Conservation (phyloP, 805 yeast species). For the Metschnikowia matae region DNA sequence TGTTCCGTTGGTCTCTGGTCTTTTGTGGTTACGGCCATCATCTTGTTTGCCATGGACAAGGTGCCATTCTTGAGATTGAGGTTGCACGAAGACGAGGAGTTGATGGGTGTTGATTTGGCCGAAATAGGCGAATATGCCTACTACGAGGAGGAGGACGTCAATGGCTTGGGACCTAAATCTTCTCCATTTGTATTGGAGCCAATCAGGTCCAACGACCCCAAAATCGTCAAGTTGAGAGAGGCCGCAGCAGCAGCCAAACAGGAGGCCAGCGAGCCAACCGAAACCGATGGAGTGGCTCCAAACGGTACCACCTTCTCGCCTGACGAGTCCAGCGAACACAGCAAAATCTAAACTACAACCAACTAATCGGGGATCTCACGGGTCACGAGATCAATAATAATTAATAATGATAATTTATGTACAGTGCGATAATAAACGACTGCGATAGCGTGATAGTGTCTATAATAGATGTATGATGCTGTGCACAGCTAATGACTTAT, state of each 20-base stretch:
- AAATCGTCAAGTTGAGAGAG: slow-evolving; percentile 31
- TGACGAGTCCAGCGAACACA: slow-evolving; percentile 12
- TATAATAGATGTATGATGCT: no score
- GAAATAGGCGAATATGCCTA: slow-evolving; percentile 90
- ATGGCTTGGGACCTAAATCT: slow-evolving; percentile 21
- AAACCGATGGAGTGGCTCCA: slow-evolving; percentile 13
- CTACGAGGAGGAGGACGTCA: slow-evolving; percentile 54
- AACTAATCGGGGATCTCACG: slow-evolving; percentile 2
- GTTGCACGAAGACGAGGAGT: slow-evolving; percentile 82
- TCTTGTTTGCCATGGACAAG: slow-evolving; percentile 63
- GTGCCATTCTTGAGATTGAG: slow-evolving; percentile 81
- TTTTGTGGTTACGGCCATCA: slow-evolving; percentile 63
- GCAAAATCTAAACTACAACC: slow-evolving; percentile 7
- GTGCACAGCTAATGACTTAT: no score
- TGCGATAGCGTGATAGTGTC: no score
- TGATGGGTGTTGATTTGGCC: slow-evolving; percentile 80
- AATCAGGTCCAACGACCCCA: slow-evolving; percentile 55
- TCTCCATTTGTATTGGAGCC: slow-evolving; percentile 69
- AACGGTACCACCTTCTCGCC: slow-evolving; percentile 16
- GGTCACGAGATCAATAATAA: slow-evolving; percentile 1
- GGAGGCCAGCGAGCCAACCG: slow-evolving; percentile 4
- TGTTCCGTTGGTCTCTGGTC: slow-evolving; percentile 72
- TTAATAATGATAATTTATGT: neutral
- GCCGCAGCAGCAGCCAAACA: slow-evolving; percentile 18
- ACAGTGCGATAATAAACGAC: no score